These are phyloP conservation scores for Gliomastix tumulicola DNA, from an alignment of 2,329 filamentous ascomycete species.

Conservation along the genomic window DNA sequence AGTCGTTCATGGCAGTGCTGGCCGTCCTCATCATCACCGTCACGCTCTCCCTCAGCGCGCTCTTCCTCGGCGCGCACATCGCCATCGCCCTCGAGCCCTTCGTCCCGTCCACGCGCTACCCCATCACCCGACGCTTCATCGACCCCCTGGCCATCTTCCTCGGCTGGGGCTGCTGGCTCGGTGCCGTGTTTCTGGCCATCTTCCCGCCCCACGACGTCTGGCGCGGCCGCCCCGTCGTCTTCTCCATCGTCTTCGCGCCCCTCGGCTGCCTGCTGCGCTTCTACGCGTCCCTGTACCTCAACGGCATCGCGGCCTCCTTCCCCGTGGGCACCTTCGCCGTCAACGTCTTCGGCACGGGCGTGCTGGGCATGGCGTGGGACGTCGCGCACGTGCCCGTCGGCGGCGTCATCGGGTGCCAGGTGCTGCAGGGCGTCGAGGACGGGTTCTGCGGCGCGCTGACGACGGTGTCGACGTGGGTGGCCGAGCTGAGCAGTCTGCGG, in stretches of 20 bases:
- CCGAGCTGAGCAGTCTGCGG: slow-evolving; percentile 47
- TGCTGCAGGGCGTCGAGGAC: slow-evolving; percentile 59
- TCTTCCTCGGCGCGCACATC: slow-evolving; percentile 69
- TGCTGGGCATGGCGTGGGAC: slow-evolving; percentile 73
- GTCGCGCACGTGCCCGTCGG: slow-evolving; percentile 60
- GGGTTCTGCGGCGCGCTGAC: slow-evolving; percentile 62
- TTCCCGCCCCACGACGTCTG: slow-evolving; percentile 67
- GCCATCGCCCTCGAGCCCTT: slow-evolving; percentile 53
- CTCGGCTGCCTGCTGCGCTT: slow-evolving; percentile 71
- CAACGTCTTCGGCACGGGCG: slow-evolving; percentile 69
- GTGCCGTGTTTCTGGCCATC: slow-evolving; percentile 63
- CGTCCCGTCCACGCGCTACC: slow-evolving; percentile 54
- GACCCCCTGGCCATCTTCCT: slow-evolving; percentile 60
- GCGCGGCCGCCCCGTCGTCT: slow-evolving; percentile 69
- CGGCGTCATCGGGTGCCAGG: slow-evolving; percentile 56
- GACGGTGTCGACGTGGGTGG: slow-evolving; percentile 62
- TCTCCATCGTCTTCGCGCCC: slow-evolving; percentile 77
- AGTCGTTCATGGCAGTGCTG: slow-evolving; percentile 75
- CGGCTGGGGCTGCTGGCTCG: slow-evolving; percentile 71
- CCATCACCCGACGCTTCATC: slow-evolving; percentile 48
- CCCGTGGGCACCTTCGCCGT: slow-evolving; percentile 81
- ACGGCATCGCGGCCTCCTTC: slow-evolving; percentile 58
- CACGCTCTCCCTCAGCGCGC: slow-evolving; percentile 59
- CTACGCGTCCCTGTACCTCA: slow-evolving; percentile 65
- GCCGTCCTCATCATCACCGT: slow-evolving; percentile 70